Conservation (phyloP, 2,329 filamentous ascomycete genomes). For the Colletotrichum sp. region DNA sequence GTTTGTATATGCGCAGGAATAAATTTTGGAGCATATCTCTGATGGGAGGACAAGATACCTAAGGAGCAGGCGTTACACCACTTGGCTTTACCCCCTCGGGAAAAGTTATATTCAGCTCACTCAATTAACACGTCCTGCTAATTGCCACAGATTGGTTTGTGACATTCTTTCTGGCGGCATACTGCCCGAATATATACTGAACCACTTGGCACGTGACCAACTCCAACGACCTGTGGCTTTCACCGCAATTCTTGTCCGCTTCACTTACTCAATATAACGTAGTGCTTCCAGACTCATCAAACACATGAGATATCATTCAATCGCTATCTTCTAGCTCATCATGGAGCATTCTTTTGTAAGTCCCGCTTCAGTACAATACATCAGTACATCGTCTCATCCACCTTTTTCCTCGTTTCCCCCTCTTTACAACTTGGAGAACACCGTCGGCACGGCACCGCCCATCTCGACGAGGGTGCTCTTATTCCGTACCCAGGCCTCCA, state of each 20-base stretch:
- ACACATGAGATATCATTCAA: constrained; percentile 6
- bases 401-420: background rate
- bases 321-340: background rate
- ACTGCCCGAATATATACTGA: background rate
- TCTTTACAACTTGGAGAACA: constrained; percentile 73
- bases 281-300: background rate
- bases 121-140: too few species aligned
- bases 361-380: background rate
- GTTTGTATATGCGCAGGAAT: background rate
- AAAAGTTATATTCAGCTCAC: too few species aligned
- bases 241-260: background rate
- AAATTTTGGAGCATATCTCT: background rate
- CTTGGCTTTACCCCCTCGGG: too few species aligned
- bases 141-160: background rate
- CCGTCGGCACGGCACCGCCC: constrained; percentile 71
- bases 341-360: background rate
- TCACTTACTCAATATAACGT: fast-evolving
- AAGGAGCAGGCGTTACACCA: background rate
- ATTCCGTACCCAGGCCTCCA: constrained; percentile 84
- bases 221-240: fast-evolving
- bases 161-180: background rate
- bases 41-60: too few species aligned
- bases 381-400: background rate
- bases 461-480: constrained; percentile 91
- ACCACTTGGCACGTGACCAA: fast-evolving